A percentile compares a stretch with the other conserved stretches of the same genome.
Evolutionary conservation across 495 filamentous ascomycete species (phyloP).

Genomic region (Bryoglossum gracile): DNA sequence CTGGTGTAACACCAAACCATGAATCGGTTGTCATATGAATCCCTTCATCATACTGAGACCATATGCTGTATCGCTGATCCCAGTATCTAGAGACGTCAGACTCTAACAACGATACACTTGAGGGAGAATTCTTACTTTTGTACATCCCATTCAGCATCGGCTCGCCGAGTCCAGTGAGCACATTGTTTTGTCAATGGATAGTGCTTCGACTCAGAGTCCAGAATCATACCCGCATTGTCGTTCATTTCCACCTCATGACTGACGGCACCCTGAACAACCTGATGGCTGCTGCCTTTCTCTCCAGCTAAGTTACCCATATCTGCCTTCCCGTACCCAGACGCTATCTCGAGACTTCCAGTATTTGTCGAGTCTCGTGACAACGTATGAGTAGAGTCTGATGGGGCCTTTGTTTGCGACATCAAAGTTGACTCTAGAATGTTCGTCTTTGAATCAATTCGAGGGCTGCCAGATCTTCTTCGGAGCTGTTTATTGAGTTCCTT

Average conservation of each 20-base stretch:
- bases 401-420: too few relatives aligned
- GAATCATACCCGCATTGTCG: background rate
- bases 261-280: too few relatives aligned
- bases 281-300: background rate
- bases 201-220: background rate
- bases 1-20: constrained; percentile 95
- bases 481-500: background rate
- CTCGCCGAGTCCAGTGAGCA: constrained; percentile 56
- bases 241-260: constrained; percentile 2
- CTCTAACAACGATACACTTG: background rate
- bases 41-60: constrained; percentile 72
- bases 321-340: too few relatives aligned
- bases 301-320: constrained; percentile 11
- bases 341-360: too few relatives aligned
- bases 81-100: constrained; percentile 62
- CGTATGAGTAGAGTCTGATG: too few relatives aligned
- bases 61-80: constrained; percentile 77
- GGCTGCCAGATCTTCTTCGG: too few relatives aligned
- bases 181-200: constrained; percentile 41
- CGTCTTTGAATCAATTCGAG: too few relatives aligned
- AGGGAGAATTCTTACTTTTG: constrained; percentile 51
- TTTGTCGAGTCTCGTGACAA: too few relatives aligned
- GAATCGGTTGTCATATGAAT: constrained; percentile 85
- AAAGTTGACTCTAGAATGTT: too few relatives aligned
- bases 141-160: constrained; percentile 65